Conservation (phyloP, 208 protist genomes). For the Endotrypanum monterogeii region DNA sequence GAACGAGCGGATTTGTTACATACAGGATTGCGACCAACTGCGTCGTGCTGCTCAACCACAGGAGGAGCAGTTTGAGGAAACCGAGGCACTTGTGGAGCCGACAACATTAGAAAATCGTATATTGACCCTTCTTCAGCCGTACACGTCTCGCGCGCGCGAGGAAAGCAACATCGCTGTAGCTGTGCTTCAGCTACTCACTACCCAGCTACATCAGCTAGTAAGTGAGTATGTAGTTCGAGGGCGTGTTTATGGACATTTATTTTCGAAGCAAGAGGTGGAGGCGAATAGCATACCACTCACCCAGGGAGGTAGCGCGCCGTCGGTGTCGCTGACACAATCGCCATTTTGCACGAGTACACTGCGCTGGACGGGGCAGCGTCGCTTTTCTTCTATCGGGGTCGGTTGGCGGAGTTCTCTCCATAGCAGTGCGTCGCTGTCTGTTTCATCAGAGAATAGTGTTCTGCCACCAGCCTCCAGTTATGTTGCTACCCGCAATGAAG, state of each 20-base stretch:
- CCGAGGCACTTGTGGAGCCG: neutral
- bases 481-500: neutral
- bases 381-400: neutral
- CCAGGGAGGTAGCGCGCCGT: neutral
- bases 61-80: neutral
- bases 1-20: constrained; percentile 22
- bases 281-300: constrained; percentile 34
- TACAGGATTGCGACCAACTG: constrained; percentile 36
- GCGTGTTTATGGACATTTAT: constrained; percentile 54
- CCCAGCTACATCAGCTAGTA: constrained; percentile 59
- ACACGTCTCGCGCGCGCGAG: neutral
- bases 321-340: neutral
- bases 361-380: neutral
- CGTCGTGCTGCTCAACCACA: neutral
- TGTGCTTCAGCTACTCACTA: constrained; percentile 46
- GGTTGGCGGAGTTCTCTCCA: constrained; percentile 2
- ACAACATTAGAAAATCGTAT: constrained; percentile 32
- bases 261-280: constrained; percentile 48
- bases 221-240: constrained; percentile 72
- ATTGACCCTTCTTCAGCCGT: constrained; percentile 22
- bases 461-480: neutral
- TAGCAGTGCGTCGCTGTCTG: neutral
- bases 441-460: neutral
- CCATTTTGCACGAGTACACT: neutral
- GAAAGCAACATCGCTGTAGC: constrained; percentile 8